Evolutionary conservation across 345 rosid species (phyloP).

Genomic region (Populus pruinosa): DNA sequence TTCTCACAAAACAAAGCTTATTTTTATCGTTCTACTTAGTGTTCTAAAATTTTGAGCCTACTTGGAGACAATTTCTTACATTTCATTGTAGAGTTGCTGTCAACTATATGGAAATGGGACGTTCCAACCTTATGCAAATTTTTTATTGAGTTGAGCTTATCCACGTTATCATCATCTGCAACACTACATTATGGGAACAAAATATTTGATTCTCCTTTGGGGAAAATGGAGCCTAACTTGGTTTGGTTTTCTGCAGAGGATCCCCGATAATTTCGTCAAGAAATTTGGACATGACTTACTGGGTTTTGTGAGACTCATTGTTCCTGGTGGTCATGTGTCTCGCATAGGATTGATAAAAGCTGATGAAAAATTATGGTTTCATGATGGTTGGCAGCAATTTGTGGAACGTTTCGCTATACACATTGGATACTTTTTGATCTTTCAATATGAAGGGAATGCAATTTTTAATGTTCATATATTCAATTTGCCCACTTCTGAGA

Average conservation of each 20-base stretch:
- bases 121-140: background rate
- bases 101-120: background rate
- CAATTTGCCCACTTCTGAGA: slow-evolving; percentile 66
- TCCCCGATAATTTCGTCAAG: slow-evolving; percentile 75
- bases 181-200: background rate
- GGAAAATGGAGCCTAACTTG: slow-evolving; percentile 11
- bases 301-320: slow-evolving; percentile 61
- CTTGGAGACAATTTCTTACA: background rate
- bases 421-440: slow-evolving; percentile 70
- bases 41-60: background rate
- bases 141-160: background rate
- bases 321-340: slow-evolving; percentile 73
- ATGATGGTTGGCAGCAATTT: slow-evolving; percentile 82
- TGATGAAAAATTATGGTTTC: slow-evolving; percentile 71
- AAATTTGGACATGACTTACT: slow-evolving; percentile 72
- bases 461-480: slow-evolving; percentile 70
- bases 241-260: slow-evolving; percentile 54
- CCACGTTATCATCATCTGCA: background rate
- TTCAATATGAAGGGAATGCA: slow-evolving; percentile 82
- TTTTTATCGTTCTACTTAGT: background rate
- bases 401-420: slow-evolving; percentile 67
- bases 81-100: background rate
- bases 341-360: slow-evolving; percentile 69
- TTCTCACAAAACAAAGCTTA: background rate
- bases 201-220: background rate